A percentile compares a stretch with the other conserved stretches of the same genome.
Conservation (phyloP, 257 asterid genomes). For the Capsicum rhomboideum region DNA sequence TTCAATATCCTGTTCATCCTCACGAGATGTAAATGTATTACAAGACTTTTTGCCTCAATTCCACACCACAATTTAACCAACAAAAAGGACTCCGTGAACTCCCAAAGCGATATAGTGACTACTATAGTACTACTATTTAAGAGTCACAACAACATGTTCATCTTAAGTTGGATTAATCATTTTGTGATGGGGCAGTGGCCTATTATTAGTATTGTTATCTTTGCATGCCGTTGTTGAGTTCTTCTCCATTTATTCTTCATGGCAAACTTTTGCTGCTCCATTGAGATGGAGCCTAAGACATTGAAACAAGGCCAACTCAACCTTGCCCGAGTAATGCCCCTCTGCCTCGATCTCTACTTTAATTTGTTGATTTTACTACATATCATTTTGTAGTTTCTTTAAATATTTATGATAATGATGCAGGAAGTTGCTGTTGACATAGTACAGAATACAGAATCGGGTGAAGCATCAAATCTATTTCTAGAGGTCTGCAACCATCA, state of each 20-base stretch:
- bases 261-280: slow-evolving; percentile 64
- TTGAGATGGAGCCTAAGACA: slow-evolving; percentile 75
- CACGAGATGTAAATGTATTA: slow-evolving; percentile 13
- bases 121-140: neutral
- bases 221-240: neutral
- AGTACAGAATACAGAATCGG: slow-evolving; percentile 34
- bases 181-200: slow-evolving; percentile 12
- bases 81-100: slow-evolving; percentile 34
- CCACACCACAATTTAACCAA: slow-evolving; percentile 21
- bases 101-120: neutral
- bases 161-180: neutral
- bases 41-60: neutral
- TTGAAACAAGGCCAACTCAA: slow-evolving; percentile 48
- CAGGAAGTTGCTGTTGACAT: slow-evolving; percentile 75
- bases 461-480: slow-evolving; percentile 30
- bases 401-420: slow-evolving; percentile 3
- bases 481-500: slow-evolving; percentile 23
- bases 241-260: slow-evolving; percentile 15
- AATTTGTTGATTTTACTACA: neutral
- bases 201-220: neutral
- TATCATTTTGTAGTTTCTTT: neutral
- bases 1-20: neutral
- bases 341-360: neutral
- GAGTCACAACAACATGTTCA: neutral
- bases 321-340: slow-evolving; percentile 37